Evolutionary conservation across 495 filamentous ascomycete genomes (phyloP).

Genomic region (Letharia lupina): DNA sequence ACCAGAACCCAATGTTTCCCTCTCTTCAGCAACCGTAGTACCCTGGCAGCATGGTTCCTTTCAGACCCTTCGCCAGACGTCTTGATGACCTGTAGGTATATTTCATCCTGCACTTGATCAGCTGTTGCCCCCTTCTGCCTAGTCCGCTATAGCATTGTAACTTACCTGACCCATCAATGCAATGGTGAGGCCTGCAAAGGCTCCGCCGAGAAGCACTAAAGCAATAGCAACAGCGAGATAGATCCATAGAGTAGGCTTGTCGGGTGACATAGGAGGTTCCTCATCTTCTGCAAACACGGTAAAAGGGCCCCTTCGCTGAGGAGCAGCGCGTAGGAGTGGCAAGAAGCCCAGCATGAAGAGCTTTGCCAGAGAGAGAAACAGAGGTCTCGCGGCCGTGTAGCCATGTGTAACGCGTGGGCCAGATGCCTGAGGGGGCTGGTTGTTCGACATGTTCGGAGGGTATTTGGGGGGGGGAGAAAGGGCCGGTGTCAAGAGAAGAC

Average conservation of each 20-base stretch:
- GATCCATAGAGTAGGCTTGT: slow-evolving; percentile 57
- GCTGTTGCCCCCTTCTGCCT: neutral
- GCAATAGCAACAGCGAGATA: slow-evolving; percentile 60
- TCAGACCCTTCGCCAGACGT: slow-evolving; percentile 75
- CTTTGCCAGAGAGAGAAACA: slow-evolving; percentile 41
- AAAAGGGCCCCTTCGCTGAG: slow-evolving; percentile 24
- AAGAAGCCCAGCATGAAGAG: slow-evolving; percentile 39
- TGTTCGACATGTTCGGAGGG: slow-evolving; percentile 3
- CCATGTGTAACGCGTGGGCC: slow-evolving; percentile 12
- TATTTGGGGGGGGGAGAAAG: neutral
- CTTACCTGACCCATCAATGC: slow-evolving; percentile 56
- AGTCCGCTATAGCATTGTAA: neutral
- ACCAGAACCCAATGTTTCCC: slow-evolving; percentile 99
- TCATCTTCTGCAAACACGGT: slow-evolving; percentile 18
- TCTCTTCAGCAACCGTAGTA: slow-evolving; percentile 68
- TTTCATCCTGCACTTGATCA: slow-evolving; percentile 58
- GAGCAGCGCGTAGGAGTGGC: slow-evolving; percentile 38
- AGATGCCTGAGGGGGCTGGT: neutral
- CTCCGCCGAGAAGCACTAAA: slow-evolving; percentile 79
- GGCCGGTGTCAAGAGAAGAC: neutral
- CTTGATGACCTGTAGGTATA: slow-evolving; percentile 90
- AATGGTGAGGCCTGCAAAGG: slow-evolving; percentile 95
- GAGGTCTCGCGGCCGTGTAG: slow-evolving; percentile 37
- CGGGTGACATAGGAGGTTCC: slow-evolving; percentile 35
- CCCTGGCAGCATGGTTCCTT: slow-evolving; percentile 70